Evolutionary conservation across 495 filamentous ascomycete genomes (phyloP), one percentile per base, ranked within the genome.

Genomic region (Annulohypoxylon moriforme): DNA sequence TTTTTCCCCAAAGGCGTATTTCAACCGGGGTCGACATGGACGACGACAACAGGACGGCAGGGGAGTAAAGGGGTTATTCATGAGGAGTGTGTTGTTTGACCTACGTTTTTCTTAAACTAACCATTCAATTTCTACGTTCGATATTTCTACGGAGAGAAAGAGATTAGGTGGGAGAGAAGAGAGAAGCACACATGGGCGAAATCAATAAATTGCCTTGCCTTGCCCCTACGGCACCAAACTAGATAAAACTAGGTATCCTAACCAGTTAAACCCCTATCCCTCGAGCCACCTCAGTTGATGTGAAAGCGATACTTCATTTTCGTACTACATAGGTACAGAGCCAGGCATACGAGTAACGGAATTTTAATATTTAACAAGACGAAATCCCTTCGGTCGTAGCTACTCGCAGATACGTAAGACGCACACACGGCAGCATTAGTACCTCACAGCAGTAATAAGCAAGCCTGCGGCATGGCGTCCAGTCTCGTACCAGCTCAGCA

Each of bases 191-290:
- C 40, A 44, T 44, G 7, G 40, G 40, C 40, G 40, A 44, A 44
- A 44, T 44, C 6, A 18, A 18, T 44, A 40, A 40, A 40, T 40
- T n/a, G 36, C 36, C 36, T 36, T 52, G 10, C 24, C 22, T 53
- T 53, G 49, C 49, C 49, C 29, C 49, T 53, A 44, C 40, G 40
- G 40, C 40, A 44, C 40, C 13, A 40, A 44, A 40, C n/a, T 42
- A 42, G 38, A 42, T 42, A 16, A 44, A 29, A 1, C 40, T 20
- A 44, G 40, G 40, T 44, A 44, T 44, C 14, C n/a, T 44, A 44
- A 44, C 40, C 40, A 44, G 40, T 44, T 44, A 20, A 44, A 44
- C 16, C 40, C 40, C 40, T 42, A 3, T 42, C 9, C 38, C 40
- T 8, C 20, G 13, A 2, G 4, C 8, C n/a, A n/a, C n/a, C n/a